phyloP scores from a whole-genome alignment of 768 basidiomycete genomes.

The Lentinus tigrinus region DNA sequence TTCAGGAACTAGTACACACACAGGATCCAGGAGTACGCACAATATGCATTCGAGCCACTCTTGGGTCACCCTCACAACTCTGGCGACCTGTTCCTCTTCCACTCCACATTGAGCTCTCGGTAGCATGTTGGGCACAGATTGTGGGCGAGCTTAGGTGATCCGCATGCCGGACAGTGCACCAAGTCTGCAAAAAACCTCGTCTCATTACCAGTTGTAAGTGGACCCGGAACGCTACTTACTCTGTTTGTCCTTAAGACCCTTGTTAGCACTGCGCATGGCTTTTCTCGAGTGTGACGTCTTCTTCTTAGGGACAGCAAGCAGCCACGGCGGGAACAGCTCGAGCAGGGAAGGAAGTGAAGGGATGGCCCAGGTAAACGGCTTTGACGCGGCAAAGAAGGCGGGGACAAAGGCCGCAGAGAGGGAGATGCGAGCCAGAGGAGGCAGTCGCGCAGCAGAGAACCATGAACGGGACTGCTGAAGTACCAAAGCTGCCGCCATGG shows the following conservation, averaged over 20 bases:
- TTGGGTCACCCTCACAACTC: neutral
- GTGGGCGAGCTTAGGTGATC: constrained; percentile 83
- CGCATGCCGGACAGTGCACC: constrained; percentile 88
- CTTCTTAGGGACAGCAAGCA: constrained; percentile 92
- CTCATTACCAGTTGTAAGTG: neutral
- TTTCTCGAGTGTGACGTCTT: constrained; percentile 93
- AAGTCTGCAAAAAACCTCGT: constrained; percentile 57
- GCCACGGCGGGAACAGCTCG: constrained; percentile 83
- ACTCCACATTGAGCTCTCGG: constrained; percentile 61
- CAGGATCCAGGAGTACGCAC: too few species aligned
- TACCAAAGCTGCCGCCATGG: constrained; percentile 41
- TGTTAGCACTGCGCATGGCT: constrained; percentile 92
- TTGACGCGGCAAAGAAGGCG: constrained; percentile 24
- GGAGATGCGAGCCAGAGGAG: constrained; percentile 25
- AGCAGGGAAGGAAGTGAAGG: constrained; percentile 47
- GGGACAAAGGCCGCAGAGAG: constrained; percentile 22
- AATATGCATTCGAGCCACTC: too few species aligned
- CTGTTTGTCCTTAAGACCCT: constrained; percentile 91
- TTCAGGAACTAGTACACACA: too few species aligned
- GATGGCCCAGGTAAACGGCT: constrained; percentile 34
- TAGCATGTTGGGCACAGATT: constrained; percentile 85
- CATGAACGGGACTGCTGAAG: constrained; percentile 31
- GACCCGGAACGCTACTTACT: constrained; percentile 48
- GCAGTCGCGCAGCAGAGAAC: constrained; percentile 17
- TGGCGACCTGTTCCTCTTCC: constrained; percentile 42